phyloP scores from a whole-genome alignment of 306 rosid genomes.

The Prunus fruticosa region DNA sequence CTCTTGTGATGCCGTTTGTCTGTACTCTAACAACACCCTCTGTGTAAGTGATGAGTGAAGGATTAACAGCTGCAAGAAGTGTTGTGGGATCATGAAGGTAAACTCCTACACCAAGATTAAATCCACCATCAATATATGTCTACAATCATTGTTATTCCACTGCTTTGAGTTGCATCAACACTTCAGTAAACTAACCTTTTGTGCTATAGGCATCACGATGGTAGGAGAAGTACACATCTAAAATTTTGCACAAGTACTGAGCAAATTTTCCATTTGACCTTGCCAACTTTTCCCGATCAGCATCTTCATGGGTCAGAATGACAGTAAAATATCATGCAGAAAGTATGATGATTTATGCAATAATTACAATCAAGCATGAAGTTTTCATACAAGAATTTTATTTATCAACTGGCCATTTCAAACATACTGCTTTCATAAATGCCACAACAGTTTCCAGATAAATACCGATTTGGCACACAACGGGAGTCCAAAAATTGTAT shows the following conservation, averaged over 20 bases:
- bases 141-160: slow-evolving; percentile 8
- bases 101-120: slow-evolving; percentile 52
- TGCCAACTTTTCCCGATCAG: slow-evolving; percentile 68
- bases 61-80: slow-evolving; percentile 72
- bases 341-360: background rate
- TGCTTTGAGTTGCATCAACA: slow-evolving; percentile 8
- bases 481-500: background rate
- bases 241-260: slow-evolving; percentile 66
- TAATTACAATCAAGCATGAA: background rate
- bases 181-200: slow-evolving; percentile 46
- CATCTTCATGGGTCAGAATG: slow-evolving; percentile 41
- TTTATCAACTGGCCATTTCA: background rate
- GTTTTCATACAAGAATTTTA: background rate
- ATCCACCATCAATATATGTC: slow-evolving; percentile 26
- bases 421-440: background rate
- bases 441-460: background rate
- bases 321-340: background rate
- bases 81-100: slow-evolving; percentile 91
- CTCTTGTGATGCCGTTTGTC: slow-evolving; percentile 83
- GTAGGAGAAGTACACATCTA: slow-evolving; percentile 71
- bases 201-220: slow-evolving; percentile 65
- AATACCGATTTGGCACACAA: background rate
- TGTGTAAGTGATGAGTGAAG: slow-evolving; percentile 67
- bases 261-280: slow-evolving; percentile 73
- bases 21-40: slow-evolving; percentile 94